These are phyloP conservation scores for Corylus avellana DNA, from an alignment of 306 rosid genomes.

Conservation along the genomic window DNA sequence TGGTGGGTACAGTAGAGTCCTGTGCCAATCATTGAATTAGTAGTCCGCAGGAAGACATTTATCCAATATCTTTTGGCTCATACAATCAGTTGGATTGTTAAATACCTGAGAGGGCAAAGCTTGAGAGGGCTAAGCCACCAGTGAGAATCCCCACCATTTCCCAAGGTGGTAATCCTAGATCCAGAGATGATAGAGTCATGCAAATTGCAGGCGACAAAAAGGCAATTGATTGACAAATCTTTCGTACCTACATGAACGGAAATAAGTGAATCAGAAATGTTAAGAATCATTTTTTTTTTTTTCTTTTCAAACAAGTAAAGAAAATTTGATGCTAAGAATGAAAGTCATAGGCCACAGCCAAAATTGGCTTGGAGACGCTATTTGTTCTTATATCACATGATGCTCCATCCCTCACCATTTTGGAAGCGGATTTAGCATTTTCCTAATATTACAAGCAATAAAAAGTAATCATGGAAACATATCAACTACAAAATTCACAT, in stretches of 20 bases:
- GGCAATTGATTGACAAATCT: constrained; percentile 93
- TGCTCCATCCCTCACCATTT: constrained; percentile 13
- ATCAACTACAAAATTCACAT: not conserved
- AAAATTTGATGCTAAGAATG: not conserved
- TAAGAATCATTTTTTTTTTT: constrained; percentile 1
- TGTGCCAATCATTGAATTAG: constrained; percentile 36
- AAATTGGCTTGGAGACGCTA: constrained; percentile 8
- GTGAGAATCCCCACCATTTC: constrained; percentile 88
- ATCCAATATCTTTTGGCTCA: not conserved
- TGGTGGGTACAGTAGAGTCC: constrained; percentile 98
- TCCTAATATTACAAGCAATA: not conserved
- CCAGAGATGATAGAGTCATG: constrained; percentile 95
- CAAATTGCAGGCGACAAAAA: constrained; percentile 96
- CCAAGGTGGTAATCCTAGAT: constrained; percentile 95
- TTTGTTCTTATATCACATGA: constrained; percentile 2
- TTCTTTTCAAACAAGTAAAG: not conserved
- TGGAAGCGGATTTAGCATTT: constrained; percentile 14
- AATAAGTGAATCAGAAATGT: constrained; percentile 22
- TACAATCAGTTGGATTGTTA: constrained; percentile 20
- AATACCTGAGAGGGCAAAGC: constrained; percentile 91
- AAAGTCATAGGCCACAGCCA: not conserved
- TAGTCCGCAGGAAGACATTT: constrained; percentile 21
- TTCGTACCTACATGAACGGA: constrained; percentile 68
- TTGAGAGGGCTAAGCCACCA: constrained; percentile 90
- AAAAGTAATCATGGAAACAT: constrained; percentile 13